Evolutionary conservation across 176 grass and related monocot species (phyloP), one percentile per base, ranked within the genome.

Genomic region (Raddia guianensis): DNA sequence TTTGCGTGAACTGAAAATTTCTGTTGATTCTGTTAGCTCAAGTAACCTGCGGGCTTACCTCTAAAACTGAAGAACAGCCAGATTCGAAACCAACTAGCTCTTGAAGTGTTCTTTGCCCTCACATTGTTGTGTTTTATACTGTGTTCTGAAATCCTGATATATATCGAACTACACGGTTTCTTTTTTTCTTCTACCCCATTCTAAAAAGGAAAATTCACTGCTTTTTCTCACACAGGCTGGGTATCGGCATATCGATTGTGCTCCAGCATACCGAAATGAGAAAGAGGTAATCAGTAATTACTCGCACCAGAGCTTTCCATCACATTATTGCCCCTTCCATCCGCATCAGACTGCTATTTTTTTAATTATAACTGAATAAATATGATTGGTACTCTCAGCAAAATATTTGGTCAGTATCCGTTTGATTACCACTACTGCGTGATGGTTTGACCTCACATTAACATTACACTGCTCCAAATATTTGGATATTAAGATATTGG

Each of bases 241-340:
- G 3, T 94, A 91, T 84, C 84, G 92, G 40, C 92, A 94, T 82
- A 87, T 94, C 42, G 92, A 94, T 33, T 94, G 89, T 74, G 89
- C 92, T 40, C 68, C 74, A 75, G 82, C 33, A 56, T 94, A 94
- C 81, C 0, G 20, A 34, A 93, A 93, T 50, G 88, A 91, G 65
- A 86, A 91, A 53, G 92, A 94, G 89, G 92, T 86, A 90, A 90
- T 3, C 27, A 16, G 15, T 82, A 20, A 75, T 77, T 66, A 56
- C 45, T 83, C 33, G 35, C 21, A 14, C 18, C 37, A 6, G 46
- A 15, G 69, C 13, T 42, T 50, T 19, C 12, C 8, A 60, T 48
- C 3, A 34, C 12, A 63, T 86, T 14, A 20, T 60, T n/a, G 15
- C 53, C 50, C 3, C 12, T 66, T 70, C 2, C 7, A 75, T 71